Evolutionary conservation across 2,329 filamentous ascomycete genomes (phyloP).

Genomic region (Penicillium sclerotigenum): DNA sequence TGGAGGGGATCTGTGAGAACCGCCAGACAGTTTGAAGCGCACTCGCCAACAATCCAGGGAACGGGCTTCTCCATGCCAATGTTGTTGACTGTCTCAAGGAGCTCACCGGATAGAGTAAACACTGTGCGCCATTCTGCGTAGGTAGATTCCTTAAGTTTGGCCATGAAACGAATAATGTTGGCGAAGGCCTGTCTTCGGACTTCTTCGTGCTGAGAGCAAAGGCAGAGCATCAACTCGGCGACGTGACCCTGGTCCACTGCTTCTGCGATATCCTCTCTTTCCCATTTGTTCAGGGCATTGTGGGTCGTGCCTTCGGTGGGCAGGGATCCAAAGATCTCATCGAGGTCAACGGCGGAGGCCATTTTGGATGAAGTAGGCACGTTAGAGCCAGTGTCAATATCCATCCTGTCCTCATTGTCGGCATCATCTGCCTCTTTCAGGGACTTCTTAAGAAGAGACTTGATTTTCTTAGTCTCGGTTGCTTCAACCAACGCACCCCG

Average conservation of each 20-base stretch:
- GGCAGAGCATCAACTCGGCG: conserved; percentile 66
- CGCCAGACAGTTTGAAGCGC: conserved; percentile 66
- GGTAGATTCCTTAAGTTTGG: conserved; percentile 58
- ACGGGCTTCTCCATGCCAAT: conserved; percentile 57
- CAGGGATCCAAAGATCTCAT: conserved; percentile 52
- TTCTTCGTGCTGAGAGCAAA: conserved; percentile 70
- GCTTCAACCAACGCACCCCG: conserved; percentile 45
- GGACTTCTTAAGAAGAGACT: conserved; percentile 36
- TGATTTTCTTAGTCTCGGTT: conserved; percentile 38
- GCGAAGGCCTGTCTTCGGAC: conserved; percentile 70
- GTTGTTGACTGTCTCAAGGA: conserved; percentile 68
- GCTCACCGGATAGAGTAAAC: conserved; percentile 74
- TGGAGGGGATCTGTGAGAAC: conserved; percentile 75
- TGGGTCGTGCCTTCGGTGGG: conserved; percentile 46
- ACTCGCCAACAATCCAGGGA: conserved; percentile 71
- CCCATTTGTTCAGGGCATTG: conserved; percentile 59
- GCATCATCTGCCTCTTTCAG: conserved; percentile 33
- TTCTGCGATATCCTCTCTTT: conserved; percentile 71
- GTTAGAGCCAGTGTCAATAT: conserved; percentile 15
- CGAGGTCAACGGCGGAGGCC: conserved; percentile 44
- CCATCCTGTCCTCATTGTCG: conserved; percentile 15
- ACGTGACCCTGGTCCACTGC: conserved; percentile 75
- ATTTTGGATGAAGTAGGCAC: conserved; percentile 7
- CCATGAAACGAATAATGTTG: conserved; percentile 44
- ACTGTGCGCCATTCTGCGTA: conserved; percentile 74